Base-by-base conservation (phyloP, 1,284 basidiomycete genomes). In the Ceratobasidium theobromae region DNA sequence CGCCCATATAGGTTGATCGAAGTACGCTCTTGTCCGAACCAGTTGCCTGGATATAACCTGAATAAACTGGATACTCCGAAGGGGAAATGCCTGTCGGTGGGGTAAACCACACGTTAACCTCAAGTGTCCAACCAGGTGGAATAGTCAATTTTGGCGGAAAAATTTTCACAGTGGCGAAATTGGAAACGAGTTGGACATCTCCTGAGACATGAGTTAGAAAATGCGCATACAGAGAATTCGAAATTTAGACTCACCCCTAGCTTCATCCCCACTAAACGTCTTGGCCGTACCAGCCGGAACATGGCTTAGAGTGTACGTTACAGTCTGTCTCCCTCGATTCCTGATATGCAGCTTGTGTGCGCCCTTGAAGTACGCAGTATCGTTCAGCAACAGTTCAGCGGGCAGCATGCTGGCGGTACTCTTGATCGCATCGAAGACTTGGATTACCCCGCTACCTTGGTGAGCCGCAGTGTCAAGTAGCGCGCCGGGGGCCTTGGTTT, bases 371-470 rank as follows among this genome's bases (percentile, higher is more conserved):
- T 87, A 76, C 0, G 82, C 80, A 0, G 88, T 90, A 74, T 90
- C 88, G 73, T 90, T 92, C 57, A 89, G 76, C 67, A 85, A 75
- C 25, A 90, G 75, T 72, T 86, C 81, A 3, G 82, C 79, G 3
- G 86, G 87, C 2, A 80, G 80, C 33, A 90, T 76, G 23, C 81
- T 71, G 3, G 85, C 84, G 9, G 78, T 80, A 1, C 81, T 77
- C 69, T 82, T 79, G 53, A 89, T 76, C 0, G 88, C 87, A 67
- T 82, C 79, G 75, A 81, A 86, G 12, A 84, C 82, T 70, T 90
- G 79, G 66, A 90, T 78, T 57, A 88, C 73, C 21, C 88, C 89
- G 18, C 86, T 81, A 38, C 89, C 89, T 69, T 86, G 84, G 60
- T 84, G 82, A 1, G 84, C 81, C 5, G 84, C 79, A 8, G 86